These are phyloP conservation scores for Boletus fagicola DNA, from an alignment of 768 basidiomycete genomes.

Conservation along the genomic window DNA sequence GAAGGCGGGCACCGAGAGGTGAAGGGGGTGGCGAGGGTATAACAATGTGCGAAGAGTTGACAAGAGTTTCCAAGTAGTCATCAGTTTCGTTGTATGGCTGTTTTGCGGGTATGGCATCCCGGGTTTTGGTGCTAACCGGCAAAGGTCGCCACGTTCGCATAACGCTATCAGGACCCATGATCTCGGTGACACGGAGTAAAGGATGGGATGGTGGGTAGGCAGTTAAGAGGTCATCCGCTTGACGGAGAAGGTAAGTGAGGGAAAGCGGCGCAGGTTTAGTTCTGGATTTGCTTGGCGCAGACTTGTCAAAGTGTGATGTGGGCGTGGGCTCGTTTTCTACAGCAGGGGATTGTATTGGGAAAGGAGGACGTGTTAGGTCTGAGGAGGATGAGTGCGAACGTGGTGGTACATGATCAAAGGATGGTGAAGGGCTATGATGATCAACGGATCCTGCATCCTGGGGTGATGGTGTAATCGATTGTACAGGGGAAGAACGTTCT, in stretches of 20 bases:
- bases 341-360: background rate
- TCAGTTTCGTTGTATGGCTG: conserved; percentile 23
- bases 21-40: conserved; percentile 29
- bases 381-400: conserved; percentile 12
- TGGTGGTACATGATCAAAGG: background rate
- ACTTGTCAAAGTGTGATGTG: conserved; percentile 3
- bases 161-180: conserved; percentile 78
- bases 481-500: background rate
- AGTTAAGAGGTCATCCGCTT: conserved; percentile 58
- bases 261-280: conserved; percentile 33
- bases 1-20: conserved; percentile 9
- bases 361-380: background rate
- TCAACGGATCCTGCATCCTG: background rate
- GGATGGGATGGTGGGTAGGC: conserved; percentile 61
- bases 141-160: conserved; percentile 61
- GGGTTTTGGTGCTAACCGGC: conserved; percentile 25
- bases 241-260: conserved; percentile 50
- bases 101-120: conserved; percentile 24
- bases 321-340: conserved; percentile 1
- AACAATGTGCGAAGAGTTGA: conserved; percentile 23
- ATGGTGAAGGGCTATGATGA: background rate
- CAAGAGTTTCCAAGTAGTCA: conserved; percentile 27
- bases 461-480: background rate
- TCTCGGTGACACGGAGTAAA: conserved; percentile 48
- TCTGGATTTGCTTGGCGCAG: conserved; percentile 8